Conservation (phyloP, 257 asterid genomes). For the Petunia axillaris region DNA sequence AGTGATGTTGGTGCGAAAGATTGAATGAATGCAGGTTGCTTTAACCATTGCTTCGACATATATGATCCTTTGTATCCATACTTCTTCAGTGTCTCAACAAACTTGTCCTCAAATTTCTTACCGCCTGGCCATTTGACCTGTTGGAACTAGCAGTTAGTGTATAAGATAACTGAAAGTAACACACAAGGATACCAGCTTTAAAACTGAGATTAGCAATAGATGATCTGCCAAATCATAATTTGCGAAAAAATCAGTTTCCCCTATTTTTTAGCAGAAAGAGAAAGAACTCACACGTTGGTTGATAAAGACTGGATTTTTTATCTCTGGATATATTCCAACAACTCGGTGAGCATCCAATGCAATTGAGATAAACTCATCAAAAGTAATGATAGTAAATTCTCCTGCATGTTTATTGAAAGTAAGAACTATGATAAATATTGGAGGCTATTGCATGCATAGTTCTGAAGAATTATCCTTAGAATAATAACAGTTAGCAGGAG, state of each 20-base stretch:
- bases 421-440: constrained; percentile 5
- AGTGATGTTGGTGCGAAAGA: constrained; percentile 96
- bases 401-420: constrained; percentile 52
- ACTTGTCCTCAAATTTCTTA: constrained; percentile 83
- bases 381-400: constrained; percentile 74
- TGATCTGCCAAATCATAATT: constrained; percentile 17
- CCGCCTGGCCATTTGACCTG: constrained; percentile 94
- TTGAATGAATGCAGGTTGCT: constrained; percentile 83
- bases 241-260: constrained; percentile 17
- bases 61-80: constrained; percentile 86
- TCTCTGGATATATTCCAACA: constrained; percentile 98
- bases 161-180: constrained; percentile 16
- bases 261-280: constrained; percentile 26
- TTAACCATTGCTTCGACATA: constrained; percentile 85
- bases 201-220: not conserved
- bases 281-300: constrained; percentile 72
- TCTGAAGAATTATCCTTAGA: constrained; percentile 4
- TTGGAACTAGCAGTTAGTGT: constrained; percentile 21
- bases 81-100: constrained; percentile 72
- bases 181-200: not conserved
- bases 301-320: constrained; percentile 84
- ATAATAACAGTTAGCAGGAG: not conserved
- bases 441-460: not conserved
- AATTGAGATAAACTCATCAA: constrained; percentile 82
- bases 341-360: constrained; percentile 87